Evolutionary conservation across 768 basidiomycete species (phyloP).

Genomic region (Calocybe gangraenosa): DNA sequence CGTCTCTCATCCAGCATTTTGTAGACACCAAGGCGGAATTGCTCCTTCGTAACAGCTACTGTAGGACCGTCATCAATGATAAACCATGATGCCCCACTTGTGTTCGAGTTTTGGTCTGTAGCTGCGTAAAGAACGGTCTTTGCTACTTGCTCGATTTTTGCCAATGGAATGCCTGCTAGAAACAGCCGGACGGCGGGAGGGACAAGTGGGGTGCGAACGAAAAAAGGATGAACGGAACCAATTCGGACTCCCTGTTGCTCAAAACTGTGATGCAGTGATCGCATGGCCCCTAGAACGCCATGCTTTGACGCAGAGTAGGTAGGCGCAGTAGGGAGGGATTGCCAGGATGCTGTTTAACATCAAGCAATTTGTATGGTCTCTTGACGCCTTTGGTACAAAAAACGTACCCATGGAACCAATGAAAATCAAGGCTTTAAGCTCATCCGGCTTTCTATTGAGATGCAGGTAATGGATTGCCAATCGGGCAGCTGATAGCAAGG

Average conservation of each 20-base stretch:
- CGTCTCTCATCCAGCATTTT: constrained; percentile 35
- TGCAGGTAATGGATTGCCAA: constrained; percentile 46
- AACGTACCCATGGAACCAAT: constrained; percentile 48
- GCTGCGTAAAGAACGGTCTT: constrained; percentile 47
- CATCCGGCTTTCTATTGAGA: constrained; percentile 23
- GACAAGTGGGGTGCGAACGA: constrained; percentile 47
- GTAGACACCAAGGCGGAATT: constrained; percentile 46
- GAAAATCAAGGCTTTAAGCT: constrained; percentile 43
- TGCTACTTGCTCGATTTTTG: constrained; percentile 40
- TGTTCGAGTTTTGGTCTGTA: constrained; percentile 34
- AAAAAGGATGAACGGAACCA: constrained; percentile 47
- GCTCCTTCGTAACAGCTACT: constrained; percentile 37
- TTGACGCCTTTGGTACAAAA: neutral
- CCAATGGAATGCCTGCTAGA: constrained; percentile 44
- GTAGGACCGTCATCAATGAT: constrained; percentile 47
- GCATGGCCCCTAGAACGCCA: constrained; percentile 46
- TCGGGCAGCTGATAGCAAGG: constrained; percentile 34
- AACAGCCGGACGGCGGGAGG: constrained; percentile 29
- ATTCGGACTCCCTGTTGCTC: constrained; percentile 33
- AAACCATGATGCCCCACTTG: constrained; percentile 41
- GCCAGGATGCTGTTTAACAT: constrained; percentile 39
- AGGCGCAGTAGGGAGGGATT: constrained; percentile 33
- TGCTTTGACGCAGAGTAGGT: constrained; percentile 50
- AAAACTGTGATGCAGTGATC: constrained; percentile 33
- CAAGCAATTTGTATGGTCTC: neutral